Evolutionary conservation across 2,329 filamentous ascomycete genomes (phyloP), one percentile per base, ranked within the genome.

Genomic region (Mollisia scopiformis): DNA sequence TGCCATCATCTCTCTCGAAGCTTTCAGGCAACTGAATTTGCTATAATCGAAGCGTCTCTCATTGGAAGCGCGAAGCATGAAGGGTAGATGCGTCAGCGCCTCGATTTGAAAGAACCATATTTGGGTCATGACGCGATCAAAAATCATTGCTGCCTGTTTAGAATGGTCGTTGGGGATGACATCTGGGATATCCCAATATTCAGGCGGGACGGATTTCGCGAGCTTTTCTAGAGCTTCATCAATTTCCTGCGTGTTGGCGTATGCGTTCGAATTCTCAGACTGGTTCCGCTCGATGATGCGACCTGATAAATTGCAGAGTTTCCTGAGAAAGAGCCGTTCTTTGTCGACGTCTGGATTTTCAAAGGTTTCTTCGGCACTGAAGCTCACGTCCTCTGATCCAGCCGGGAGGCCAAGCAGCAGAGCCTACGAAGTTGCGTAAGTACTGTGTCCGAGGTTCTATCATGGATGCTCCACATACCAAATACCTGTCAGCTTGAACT

Each of bases 401-500:
- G 58, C 60, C 19, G 71, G 69, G 14, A 71, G 57, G 11, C 71
- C 71, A 19, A 72, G 58, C 21, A 72, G 61, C 16, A 72, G 61
- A n/a, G 65, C 61, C 64, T 68, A 39, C 21, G 23, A 23, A 27
- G 49, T 14, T 19, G n/a, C 23, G n/a, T 56, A 14, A 56, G 16
- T 35, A 25, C 21, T 10, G 2, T n/a, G n/a, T n/a, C n/a, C n/a
- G n/a, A n/a, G n/a, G n/a, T n/a, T n/a, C n/a, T n/a, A n/a, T n/a
- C n/a, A n/a, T n/a, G n/a, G n/a, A n/a, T n/a, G n/a, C n/a, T n/a
- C n/a, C n/a, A n/a, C 62, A 50, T 61, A 65, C 66, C 3, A 84
- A 72, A 50, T 81, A 80, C 1, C 81, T 77, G 55, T 84, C 82
- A 2, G 74, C 69, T 10, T 71, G 70, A 1, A 82, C 66, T 0